Base-by-base conservation (phyloP, 495 filamentous ascomycete genomes). In the Aspergillus coremiiformis region DNA sequence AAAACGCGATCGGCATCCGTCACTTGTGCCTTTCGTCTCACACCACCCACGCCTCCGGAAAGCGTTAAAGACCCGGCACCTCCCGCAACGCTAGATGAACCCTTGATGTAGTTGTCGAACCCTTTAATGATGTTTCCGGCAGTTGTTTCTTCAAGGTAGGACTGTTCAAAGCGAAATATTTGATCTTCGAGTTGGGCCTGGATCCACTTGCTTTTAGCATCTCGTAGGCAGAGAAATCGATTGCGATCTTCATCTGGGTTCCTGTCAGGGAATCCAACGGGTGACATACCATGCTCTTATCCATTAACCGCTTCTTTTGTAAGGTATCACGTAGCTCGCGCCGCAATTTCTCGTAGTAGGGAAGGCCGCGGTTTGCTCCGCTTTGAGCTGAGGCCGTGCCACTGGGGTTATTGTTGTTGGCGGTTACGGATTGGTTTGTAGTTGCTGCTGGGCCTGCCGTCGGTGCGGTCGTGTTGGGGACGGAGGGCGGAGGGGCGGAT, bases 31-130 rank as follows among this genome's bases (percentile, higher is more conserved):
- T 78, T 80, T 24, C 77, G 65, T 50, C 76, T 67, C 22, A 62
- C 57, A 2, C 53, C 53, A 9, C 60, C 66, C 17, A 60, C 54
- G 12, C 67, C 58, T 5, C 63, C 58, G 5, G 63, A 53, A 69
- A 87, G 54, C 77, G 81, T 62, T 10, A 71, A 55, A 1, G 64
- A 68, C n/a, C 66, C 59, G 2, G 63, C 66, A 29, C 62, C 62
- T 33, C 66, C 63, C 2, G 67, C 55, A 20, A 55, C 54, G 54
- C 65, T 76, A 0, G 76, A 73, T 6, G 81, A 79, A 43, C 89
- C 89, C 64, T 98, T 98, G 73, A 95, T 92, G 69, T 96, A 97
- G 58, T 87, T 92, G 64, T 98, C 93, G 69, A 97, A 98, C 35
- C 93, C 93, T 55, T 84, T 87, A 70, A 98, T 90, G 63, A 98